Evolutionary conservation across 139 green algal genomes (phyloP), one percentile per base, ranked within the genome.

Genomic region (Chlorella sp.): DNA sequence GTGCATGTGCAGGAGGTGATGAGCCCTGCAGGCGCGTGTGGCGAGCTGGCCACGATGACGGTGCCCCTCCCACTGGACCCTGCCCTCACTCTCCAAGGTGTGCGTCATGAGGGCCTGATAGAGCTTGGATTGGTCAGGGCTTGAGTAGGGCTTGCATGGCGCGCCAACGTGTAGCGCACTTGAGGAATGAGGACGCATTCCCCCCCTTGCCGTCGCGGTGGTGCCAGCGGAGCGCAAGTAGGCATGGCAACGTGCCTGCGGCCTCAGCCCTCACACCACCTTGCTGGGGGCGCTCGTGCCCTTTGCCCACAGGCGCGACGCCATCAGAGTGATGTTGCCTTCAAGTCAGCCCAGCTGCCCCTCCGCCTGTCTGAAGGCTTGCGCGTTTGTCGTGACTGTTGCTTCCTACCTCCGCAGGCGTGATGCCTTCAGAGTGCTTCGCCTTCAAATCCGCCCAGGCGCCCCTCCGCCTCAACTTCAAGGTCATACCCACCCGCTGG

Each of bases 381-480:
- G 17, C 10, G 42, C 42, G 42, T 55, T 55, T 55, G 42, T 10
- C 42, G 17, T 17, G 10, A 24, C 42, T 55, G 42, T 55, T 55
- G 42, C 10, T 55, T 10, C 42, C 42, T 55, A 10, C 42, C 17
- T 55, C 42, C 42, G 63, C 70, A 74, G 87, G 86, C 22, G 70
- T 97, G 24, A 69, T 93, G 3, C 80, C 89, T 4, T 61, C 80
- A 24, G 85, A 96, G 60, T 98, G 89, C 75, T 76, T 67, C 3
- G 91, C 97, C 32, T 99, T 99, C 88, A 97, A 96, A 75, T 92
- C 79, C 3, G 91, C 93, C 0, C 85, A 97, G 76, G 78, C 85
- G 24, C 95, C 95, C 2, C 55, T 99, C 10, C 63, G 70, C 6
- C 70, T 80, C 1, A 67, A 75, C 50, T 81, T 81, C 61, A 63